Percentiles rank a stretch among this genome's conserved stretches.
Evolutionary conservation across 2,329 filamentous ascomycete species (phyloP).

Genomic region (Beauveria sp.): DNA sequence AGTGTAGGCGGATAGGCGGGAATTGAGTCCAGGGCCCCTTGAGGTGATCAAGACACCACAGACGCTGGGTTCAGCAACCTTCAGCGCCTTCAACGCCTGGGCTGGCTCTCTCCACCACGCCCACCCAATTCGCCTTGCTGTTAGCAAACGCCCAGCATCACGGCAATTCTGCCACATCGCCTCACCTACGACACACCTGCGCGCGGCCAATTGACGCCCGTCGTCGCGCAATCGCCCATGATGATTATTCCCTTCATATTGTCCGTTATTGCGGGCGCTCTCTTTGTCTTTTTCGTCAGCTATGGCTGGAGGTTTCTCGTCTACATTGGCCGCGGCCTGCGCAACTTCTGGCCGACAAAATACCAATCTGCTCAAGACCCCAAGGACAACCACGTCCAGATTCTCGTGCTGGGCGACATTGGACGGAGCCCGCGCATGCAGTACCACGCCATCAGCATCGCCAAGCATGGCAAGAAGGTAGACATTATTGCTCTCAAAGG

Average conservation of each 20-base stretch:
- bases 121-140: neutral
- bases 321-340: conserved; percentile 19
- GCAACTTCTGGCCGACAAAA: conserved; percentile 24
- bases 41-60: neutral
- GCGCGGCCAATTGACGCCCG: neutral
- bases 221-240: neutral
- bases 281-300: conserved; percentile 25
- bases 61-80: neutral
- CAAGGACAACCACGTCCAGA: conserved; percentile 51
- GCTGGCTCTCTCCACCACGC: conserved; percentile 1
- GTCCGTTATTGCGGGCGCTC: conserved; percentile 26
- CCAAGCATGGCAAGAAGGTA: conserved; percentile 70
- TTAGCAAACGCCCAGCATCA: neutral
- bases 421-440: conserved; percentile 96
- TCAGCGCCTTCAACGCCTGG: neutral
- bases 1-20: too few relatives aligned
- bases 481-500: conserved; percentile 84
- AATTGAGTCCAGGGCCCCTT: too few relatives aligned
- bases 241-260: conserved; percentile 23
- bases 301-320: conserved; percentile 17
- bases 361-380: conserved; percentile 27
- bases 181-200: neutral
- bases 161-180: neutral
- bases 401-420: conserved; percentile 91
- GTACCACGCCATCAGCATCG: conserved; percentile 91